phyloP scores from a whole-genome alignment of 768 basidiomycete genomes.

The Sarcodon aspratus region DNA sequence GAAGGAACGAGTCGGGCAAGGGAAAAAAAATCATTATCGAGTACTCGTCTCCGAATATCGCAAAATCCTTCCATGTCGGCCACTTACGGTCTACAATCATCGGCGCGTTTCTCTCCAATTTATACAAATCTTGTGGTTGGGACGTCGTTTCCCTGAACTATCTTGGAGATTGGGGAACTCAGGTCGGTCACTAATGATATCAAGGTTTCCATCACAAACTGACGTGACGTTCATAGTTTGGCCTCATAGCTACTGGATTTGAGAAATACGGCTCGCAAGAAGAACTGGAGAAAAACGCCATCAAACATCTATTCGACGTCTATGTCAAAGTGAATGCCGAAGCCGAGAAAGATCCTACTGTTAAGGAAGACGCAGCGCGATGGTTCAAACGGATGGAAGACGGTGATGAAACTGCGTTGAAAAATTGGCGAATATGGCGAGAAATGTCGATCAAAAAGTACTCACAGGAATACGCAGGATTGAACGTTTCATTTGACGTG shows the following conservation, averaged over 20 bases:
- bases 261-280: conserved; percentile 85
- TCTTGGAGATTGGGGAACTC: conserved; percentile 97
- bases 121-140: conserved; percentile 92
- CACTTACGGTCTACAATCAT: conserved; percentile 98
- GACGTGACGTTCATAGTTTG: conserved; percentile 40
- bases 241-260: conserved; percentile 83
- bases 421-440: conserved; percentile 90
- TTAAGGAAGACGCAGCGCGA: conserved; percentile 65
- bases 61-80: conserved; percentile 96
- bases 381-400: conserved; percentile 97
- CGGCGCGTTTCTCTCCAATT: conserved; percentile 84
- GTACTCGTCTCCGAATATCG: conserved; percentile 95
- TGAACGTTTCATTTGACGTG: conserved; percentile 87
- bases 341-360: conserved; percentile 55
- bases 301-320: conserved; percentile 89
- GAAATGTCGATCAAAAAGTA: conserved; percentile 87
- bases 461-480: conserved; percentile 71
- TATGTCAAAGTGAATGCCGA: conserved; percentile 94
- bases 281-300: conserved; percentile 76
- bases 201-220: neutral
- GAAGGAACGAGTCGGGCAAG: conserved; percentile 62
- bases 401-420: conserved; percentile 73
- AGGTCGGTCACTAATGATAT: conserved; percentile 39
- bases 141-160: conserved; percentile 89
- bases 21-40: conserved; percentile 85